Conservation (phyloP, 139 green algal genomes). For the Haematococcus lacustris region DNA sequence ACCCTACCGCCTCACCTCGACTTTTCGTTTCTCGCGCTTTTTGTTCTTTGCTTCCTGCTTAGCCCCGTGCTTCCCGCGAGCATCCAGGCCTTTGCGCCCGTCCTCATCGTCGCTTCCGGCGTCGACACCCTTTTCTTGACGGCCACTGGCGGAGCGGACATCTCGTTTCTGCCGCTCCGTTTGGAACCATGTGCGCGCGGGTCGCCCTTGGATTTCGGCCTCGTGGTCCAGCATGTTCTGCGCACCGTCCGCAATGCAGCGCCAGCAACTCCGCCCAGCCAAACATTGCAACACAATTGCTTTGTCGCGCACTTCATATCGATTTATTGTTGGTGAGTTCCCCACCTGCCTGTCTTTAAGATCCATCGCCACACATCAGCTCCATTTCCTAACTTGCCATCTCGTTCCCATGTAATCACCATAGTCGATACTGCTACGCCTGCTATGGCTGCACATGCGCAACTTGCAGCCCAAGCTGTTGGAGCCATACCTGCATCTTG, state of each 20-base stretch:
- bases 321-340: too few relatives aligned
- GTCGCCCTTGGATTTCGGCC: slow-evolving; percentile 82
- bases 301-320: too few relatives aligned
- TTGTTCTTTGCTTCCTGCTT: slow-evolving; percentile 17
- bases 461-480: too few relatives aligned
- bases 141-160: not conserved
- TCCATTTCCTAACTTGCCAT: too few relatives aligned
- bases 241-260: too few relatives aligned
- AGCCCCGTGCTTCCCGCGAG: not conserved
- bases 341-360: too few relatives aligned
- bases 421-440: too few relatives aligned
- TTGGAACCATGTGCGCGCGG: slow-evolving; percentile 88
- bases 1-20: slow-evolving; percentile 5
- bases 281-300: too few relatives aligned
- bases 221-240: slow-evolving; percentile 90
- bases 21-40: slow-evolving; percentile 3
- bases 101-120: slow-evolving; percentile 19
- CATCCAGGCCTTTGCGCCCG: slow-evolving; percentile 10
- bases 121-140: not conserved
- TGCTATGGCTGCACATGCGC: too few relatives aligned
- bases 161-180: slow-evolving; percentile 43
- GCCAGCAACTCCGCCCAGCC: too few relatives aligned
- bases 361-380: too few relatives aligned
- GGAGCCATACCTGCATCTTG: slow-evolving; percentile 42
- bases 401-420: too few relatives aligned